Percentiles rank a stretch among this genome's conserved stretches.
phyloP scores from a whole-genome alignment of 768 basidiomycete genomes.

The Mycena haematopus region DNA sequence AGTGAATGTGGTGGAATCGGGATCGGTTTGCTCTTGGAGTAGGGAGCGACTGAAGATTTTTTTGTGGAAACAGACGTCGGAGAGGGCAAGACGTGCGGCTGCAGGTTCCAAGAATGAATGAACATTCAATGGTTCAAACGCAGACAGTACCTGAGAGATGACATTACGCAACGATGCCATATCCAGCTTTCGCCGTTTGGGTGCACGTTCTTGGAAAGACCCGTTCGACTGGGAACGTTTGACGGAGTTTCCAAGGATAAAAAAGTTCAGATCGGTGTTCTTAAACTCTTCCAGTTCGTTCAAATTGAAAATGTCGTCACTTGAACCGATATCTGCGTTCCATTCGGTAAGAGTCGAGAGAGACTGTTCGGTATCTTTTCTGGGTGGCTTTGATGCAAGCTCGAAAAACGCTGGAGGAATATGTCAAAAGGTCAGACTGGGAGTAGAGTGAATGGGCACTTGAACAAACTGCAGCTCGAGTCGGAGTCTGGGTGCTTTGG shows the following conservation, averaged over 20 bases:
- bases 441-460: neutral
- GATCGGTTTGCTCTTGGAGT: conserved; percentile 42
- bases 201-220: conserved; percentile 22
- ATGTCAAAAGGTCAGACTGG: neutral
- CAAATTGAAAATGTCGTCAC: conserved; percentile 45
- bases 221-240: conserved; percentile 17
- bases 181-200: conserved; percentile 45
- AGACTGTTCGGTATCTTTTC: neutral
- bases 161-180: conserved; percentile 41
- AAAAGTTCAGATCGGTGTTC: conserved; percentile 39
- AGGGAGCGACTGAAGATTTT: conserved; percentile 37
- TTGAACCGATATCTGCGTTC: conserved; percentile 40
- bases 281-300: conserved; percentile 52
- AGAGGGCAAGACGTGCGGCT: conserved; percentile 47
- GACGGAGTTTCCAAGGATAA: conserved; percentile 10
- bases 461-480: neutral
- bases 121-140: conserved; percentile 28
- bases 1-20: conserved; percentile 45
- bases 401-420: conserved; percentile 3
- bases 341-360: conserved; percentile 43
- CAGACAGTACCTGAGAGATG: conserved; percentile 52
- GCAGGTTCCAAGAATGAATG: neutral
- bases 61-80: conserved; percentile 29
- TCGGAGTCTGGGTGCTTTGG: no score
- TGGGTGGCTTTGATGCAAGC: conserved; percentile 7